Conservation (phyloP, 345 rosid species). For the thale cress (Arabidopsis thaliana) region DNA sequence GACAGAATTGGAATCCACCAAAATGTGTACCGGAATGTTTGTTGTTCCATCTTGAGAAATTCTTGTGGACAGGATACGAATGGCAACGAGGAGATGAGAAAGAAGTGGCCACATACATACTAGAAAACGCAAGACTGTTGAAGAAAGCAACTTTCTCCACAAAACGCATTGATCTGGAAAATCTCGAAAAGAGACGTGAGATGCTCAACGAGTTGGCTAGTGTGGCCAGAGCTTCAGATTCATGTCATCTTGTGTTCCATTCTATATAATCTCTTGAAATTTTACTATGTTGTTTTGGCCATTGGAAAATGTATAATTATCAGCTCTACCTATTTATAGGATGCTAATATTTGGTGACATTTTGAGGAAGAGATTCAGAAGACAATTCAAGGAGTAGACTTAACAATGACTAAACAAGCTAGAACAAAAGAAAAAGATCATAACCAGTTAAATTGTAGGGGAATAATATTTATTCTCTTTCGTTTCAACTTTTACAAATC, state of each 20-base stretch:
- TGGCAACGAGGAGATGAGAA: neutral
- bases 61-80: neutral
- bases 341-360: no score
- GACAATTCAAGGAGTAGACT: no score
- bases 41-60: neutral
- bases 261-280: no score
- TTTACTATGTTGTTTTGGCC: no score
- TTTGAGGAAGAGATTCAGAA: no score
- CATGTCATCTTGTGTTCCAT: neutral
- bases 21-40: neutral
- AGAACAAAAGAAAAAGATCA: no score
- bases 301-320: no score
- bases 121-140: neutral
- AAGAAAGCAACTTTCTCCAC: slow-evolving; percentile 9
- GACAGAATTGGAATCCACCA: neutral
- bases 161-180: neutral
- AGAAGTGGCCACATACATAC: neutral
- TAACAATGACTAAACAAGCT: no score
- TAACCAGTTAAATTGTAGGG: no score
- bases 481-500: no score
- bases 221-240: neutral
- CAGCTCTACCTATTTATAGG: no score
- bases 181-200: neutral
- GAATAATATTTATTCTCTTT: no score
- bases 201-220: slow-evolving; percentile 2